Percentiles rank a stretch among this genome's conserved stretches.
Evolutionary conservation across 306 rosid species (phyloP).

Genomic region (Crotalaria pallida): DNA sequence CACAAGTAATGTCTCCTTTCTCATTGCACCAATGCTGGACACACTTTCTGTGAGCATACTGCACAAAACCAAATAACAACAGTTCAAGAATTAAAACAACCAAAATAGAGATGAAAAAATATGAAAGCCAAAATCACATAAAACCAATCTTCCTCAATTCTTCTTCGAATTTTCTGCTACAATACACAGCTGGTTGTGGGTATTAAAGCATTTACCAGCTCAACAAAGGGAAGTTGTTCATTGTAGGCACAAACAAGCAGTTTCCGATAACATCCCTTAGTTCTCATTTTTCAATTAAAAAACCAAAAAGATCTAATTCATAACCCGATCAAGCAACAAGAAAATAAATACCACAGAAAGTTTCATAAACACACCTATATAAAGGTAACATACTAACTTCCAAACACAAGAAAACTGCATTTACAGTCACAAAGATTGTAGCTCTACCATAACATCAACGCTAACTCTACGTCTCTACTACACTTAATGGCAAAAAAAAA

Average conservation of each 20-base stretch:
- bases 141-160: neutral
- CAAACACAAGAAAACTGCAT: neutral
- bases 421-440: neutral
- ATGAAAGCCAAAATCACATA: neutral
- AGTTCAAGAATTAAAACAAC: constrained; percentile 6
- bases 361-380: neutral
- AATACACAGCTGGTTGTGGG: neutral
- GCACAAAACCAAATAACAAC: constrained; percentile 15
- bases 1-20: constrained; percentile 94
- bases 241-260: neutral
- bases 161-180: neutral
- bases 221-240: neutral
- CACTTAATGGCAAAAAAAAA: neutral
- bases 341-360: neutral
- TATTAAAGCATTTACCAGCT: neutral
- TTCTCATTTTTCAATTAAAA: neutral
- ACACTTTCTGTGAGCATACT: constrained; percentile 97
- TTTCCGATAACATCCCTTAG: neutral
- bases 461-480: neutral
- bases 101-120: neutral
- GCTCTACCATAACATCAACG: neutral
- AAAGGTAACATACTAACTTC: neutral
- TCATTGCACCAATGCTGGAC: constrained; percentile 98
- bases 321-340: neutral
- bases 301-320: neutral